These are phyloP conservation scores for Pestalotiopsis fici DNA, from an alignment of 2,329 filamentous ascomycete species.

Conservation along the genomic window DNA sequence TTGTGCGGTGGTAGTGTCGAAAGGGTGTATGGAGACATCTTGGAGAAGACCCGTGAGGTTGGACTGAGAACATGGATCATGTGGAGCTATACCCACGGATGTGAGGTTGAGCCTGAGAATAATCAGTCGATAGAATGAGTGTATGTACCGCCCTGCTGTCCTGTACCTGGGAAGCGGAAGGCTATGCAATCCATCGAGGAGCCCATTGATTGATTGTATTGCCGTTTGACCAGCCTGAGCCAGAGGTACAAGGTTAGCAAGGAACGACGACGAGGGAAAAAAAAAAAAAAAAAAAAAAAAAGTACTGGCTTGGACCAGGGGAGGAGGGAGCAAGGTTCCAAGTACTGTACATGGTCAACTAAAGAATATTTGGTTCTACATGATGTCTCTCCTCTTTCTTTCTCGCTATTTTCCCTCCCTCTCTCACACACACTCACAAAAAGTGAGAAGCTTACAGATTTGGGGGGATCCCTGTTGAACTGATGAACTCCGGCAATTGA, in stretches of 20 bases:
- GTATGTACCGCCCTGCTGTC: background rate
- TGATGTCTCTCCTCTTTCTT: background rate
- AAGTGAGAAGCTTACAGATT: conserved; percentile 1
- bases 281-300: background rate
- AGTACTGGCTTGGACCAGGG: background rate
- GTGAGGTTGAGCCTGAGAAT: background rate
- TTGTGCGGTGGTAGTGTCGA: conserved; percentile 7
- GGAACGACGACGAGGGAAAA: background rate
- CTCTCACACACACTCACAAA: background rate
- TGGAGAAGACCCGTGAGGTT: conserved; percentile 6
- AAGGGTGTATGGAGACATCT: conserved; percentile 6
- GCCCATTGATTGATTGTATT: background rate
- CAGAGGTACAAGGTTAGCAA: background rate
- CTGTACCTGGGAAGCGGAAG: background rate
- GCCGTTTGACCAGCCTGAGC: background rate
- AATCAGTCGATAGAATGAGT: conserved; percentile 5
- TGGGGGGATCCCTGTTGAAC: conserved; percentile 4
- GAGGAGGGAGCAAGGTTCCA: background rate
- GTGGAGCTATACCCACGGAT: conserved; percentile 9
- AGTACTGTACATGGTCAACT: background rate
- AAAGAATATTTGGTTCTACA: background rate
- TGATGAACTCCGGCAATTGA: conserved; percentile 8
- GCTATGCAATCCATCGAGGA: background rate
- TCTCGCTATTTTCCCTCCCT: background rate
- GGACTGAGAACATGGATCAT: conserved; percentile 5